Evolutionary conservation across 805 yeast species (phyloP), one percentile per base, ranked within the genome.

Genomic region (Candida argentea): DNA sequence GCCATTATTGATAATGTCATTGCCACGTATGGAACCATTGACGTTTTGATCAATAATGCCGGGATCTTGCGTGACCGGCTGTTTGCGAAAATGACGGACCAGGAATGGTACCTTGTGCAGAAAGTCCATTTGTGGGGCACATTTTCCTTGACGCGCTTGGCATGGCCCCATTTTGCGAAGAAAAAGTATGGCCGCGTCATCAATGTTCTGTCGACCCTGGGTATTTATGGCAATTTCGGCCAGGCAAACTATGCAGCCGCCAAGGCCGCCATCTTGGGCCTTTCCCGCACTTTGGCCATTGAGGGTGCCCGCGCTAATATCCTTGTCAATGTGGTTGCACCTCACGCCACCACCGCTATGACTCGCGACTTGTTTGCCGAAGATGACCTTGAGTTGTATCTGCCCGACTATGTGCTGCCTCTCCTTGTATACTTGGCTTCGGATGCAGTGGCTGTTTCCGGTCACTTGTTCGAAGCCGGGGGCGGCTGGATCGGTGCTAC

Each of bases 331-430:
- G 72, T 75, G 20, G 76, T 86, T 52, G 97, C 98, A 16, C 98
- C 98, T 30, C 95, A 89, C 52, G 97, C 97, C 16, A 96, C 89
- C 48, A 89, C 98, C 24, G 87, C 93, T 33, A 89, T 89, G 98
- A 89, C 98, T 16, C 71, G 73, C 46, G 81, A 94, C 5, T 76
- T 89, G 26, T 82, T 89, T 60, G 70, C 74, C 26, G 78, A 76
- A 26, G 75, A 73, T 36, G 94, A 89, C 55, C 70, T 78, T 42
- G 83, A 84, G 57, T 73, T 77, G 43, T 85, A 78, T 57, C 84
- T 83, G 43, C 87, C 96, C 5, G 72, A 76, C 29, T 84, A 75
- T 53, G 95, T 89, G 26, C 91, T 96, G 1, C 98, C 98, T 33
- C 65, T 87, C 37, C 73, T 85, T 40, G 84, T 85, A 11, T 66